Conservation (phyloP, 108 stramenopile species). For the Parietichytrium sp. region DNA sequence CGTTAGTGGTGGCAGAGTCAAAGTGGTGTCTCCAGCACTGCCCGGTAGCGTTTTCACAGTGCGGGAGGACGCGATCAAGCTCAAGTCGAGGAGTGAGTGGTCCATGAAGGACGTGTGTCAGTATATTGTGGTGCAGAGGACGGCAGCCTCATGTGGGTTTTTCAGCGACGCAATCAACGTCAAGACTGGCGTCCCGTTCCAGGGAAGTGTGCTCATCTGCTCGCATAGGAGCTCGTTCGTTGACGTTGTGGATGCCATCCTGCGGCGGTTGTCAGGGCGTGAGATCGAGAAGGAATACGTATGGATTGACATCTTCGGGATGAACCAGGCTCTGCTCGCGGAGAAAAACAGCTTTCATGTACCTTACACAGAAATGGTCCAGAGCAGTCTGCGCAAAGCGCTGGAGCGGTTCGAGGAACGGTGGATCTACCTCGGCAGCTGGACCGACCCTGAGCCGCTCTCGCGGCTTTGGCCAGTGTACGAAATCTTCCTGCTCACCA, state of each 20-base stretch:
- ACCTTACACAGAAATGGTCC: neutral
- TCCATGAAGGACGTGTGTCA: neutral
- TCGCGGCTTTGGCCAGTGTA: neutral
- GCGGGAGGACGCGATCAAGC: neutral
- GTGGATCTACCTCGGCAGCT: neutral
- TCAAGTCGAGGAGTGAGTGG: neutral
- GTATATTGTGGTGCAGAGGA: neutral
- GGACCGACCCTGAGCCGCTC: neutral
- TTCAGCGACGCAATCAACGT: neutral
- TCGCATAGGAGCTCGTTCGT: neutral
- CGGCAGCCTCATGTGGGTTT: neutral
- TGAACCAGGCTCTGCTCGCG: conserved; percentile 1
- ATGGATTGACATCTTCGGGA: conserved; percentile 11
- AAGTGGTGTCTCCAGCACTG: neutral
- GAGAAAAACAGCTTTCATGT: neutral
- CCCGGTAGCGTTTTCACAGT: neutral
- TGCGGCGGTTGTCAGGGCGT: neutral
- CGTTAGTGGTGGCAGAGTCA: no score
- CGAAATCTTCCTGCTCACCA: neutral
- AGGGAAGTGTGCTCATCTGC: neutral
- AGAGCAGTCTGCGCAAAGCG: neutral
- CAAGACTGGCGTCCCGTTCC: neutral
- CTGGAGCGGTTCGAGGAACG: neutral
- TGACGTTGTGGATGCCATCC: neutral
- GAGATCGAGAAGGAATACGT: neutral